Percentiles rank a stretch among this genome's conserved stretches.
phyloP scores from a whole-genome alignment of 192 early-diverging fungal genomes.

The Coemansia sp. region DNA sequence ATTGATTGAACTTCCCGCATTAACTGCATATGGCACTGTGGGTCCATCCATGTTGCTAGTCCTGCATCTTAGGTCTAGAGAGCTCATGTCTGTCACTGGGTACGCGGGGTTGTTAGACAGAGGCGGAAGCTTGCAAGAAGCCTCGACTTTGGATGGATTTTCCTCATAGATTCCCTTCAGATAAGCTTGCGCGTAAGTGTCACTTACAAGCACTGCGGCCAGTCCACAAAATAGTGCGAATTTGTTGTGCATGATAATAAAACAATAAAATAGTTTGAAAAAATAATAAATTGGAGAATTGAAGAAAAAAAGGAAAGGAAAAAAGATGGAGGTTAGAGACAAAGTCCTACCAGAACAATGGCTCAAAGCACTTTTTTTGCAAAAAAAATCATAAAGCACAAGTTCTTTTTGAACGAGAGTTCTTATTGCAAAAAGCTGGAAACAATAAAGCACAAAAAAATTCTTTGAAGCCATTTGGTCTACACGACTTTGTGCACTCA shows the following conservation, averaged over 20 bases:
- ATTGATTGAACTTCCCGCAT: background rate
- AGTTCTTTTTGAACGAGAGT: background rate
- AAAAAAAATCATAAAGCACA: background rate
- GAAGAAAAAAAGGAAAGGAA: background rate
- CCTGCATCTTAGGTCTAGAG: background rate
- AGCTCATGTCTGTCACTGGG: constrained; percentile 8
- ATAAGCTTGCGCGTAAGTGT: background rate
- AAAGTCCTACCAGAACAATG: background rate
- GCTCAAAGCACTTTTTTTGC: background rate
- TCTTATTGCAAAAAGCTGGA: background rate
- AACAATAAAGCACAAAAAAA: background rate
- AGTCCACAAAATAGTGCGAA: background rate
- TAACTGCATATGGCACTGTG: background rate
- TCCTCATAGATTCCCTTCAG: constrained; percentile 9
- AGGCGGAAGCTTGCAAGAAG: constrained; percentile 3
- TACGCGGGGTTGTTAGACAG: background rate
- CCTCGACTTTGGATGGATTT: background rate
- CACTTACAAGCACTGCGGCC: no score
- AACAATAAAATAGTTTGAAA: background rate
- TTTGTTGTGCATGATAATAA: background rate
- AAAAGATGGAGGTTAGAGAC: background rate
- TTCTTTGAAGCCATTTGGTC: background rate
- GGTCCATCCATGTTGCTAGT: constrained; percentile 1
- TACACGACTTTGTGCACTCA: background rate
- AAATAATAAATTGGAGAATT: background rate